These are phyloP conservation scores for Lachnellula arida DNA, from an alignment of 2,329 filamentous ascomycete species.

Conservation along the genomic window DNA sequence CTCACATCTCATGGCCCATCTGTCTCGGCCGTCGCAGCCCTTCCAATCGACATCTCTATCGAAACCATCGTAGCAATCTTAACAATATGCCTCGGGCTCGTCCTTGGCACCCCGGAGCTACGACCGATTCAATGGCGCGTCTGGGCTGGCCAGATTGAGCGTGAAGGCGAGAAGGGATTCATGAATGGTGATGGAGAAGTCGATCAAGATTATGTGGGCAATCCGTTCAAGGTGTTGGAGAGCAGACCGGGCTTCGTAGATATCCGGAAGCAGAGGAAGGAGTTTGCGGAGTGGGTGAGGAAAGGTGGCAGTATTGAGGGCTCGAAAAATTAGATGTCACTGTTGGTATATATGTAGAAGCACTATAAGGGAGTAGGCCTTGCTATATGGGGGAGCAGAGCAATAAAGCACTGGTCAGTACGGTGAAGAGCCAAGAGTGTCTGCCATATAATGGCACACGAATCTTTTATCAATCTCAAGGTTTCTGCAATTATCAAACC, in stretches of 20 bases:
- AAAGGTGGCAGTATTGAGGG: slow-evolving; percentile 20
- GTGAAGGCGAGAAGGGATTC: slow-evolving; percentile 61
- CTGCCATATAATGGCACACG: too few relatives aligned
- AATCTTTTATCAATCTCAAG: too few relatives aligned
- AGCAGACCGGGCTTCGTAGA: slow-evolving; percentile 81
- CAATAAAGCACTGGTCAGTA: too few relatives aligned
- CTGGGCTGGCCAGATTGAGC: slow-evolving; percentile 81
- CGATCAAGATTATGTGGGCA: slow-evolving; percentile 66
- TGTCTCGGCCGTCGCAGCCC: slow-evolving; percentile 37
- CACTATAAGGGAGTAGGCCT: neutral
- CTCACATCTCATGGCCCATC: slow-evolving; percentile 39
- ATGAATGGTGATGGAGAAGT: slow-evolving; percentile 56
- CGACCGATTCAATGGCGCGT: slow-evolving; percentile 80
- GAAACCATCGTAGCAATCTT: slow-evolving; percentile 80
- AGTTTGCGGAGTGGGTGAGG: slow-evolving; percentile 73
- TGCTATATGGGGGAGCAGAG: too few relatives aligned
- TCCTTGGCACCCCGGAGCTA: slow-evolving; percentile 69
- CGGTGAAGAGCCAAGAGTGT: too few relatives aligned
- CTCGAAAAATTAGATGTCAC: slow-evolving; percentile 16
- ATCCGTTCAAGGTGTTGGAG: slow-evolving; percentile 76
- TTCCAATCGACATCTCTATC: slow-evolving; percentile 82
- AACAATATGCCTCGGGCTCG: slow-evolving; percentile 77
- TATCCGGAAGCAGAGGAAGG: slow-evolving; percentile 72
- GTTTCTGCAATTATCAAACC: too few relatives aligned
- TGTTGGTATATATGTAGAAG: neutral